Evolutionary conservation across 176 grass and related monocot genomes (phyloP).

Genomic region (Oryza brachyantha): DNA sequence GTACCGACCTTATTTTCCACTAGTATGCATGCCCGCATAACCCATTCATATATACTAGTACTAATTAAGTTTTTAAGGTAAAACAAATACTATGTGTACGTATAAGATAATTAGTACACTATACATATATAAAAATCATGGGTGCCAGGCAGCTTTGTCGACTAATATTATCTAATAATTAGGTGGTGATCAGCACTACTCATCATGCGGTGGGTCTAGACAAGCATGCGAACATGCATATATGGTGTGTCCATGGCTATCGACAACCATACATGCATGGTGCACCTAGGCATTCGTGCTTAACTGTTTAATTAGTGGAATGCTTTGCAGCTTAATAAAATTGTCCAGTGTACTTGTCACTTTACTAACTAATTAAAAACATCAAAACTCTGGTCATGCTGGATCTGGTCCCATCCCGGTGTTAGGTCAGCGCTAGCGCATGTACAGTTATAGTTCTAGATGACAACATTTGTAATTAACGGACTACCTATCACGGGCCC

Average conservation of each 20-base stretch:
- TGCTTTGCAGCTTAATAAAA: not conserved
- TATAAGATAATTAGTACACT: not conserved
- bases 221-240: not conserved
- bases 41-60: no score
- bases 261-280: constrained; percentile 15
- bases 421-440: not conserved
- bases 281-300: not conserved
- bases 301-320: not conserved
- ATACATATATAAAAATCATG: not conserved
- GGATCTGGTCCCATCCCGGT: not conserved
- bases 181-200: not conserved
- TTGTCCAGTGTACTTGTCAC: not conserved
- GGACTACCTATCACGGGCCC: no score
- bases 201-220: constrained; percentile 14
- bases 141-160: constrained; percentile 2
- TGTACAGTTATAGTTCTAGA: no score
- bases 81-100: not conserved
- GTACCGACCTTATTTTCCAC: no score
- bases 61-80: no score
- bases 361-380: not conserved
- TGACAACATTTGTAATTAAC: no score
- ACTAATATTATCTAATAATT: not conserved
- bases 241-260: not conserved
- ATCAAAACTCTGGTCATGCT: not conserved
- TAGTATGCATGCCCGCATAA: not conserved